These are phyloP conservation scores for Carex cristatella DNA, from an alignment of 176 grass and related monocot species.

Conservation along the genomic window DNA sequence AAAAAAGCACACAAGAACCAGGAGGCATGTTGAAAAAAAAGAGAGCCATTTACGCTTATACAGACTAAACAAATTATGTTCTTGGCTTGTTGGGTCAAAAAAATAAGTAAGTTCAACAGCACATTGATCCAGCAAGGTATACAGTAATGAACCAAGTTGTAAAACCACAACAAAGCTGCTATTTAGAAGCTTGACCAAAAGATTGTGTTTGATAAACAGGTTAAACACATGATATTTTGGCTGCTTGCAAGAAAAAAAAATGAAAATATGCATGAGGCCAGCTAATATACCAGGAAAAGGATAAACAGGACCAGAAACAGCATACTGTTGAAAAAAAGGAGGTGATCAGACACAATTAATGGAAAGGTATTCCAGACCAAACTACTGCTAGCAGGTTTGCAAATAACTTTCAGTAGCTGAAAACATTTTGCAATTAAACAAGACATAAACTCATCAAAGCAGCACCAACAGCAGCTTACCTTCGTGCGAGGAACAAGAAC, in stretches of 20 bases:
- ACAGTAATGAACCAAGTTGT: too few species aligned
- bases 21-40: too few species aligned
- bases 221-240: background rate
- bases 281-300: background rate
- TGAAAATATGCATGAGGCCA: background rate
- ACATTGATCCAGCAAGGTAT: too few species aligned
- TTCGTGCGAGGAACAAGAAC: conserved; percentile 50
- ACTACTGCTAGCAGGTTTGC: background rate
- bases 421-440: background rate
- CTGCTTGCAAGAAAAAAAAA: background rate
- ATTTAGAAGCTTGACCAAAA: background rate
- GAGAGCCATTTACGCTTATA: too few species aligned
- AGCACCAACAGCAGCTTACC: conserved; percentile 5
- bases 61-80: too few species aligned
- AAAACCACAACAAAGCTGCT: background rate
- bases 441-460: background rate
- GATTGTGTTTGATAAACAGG: background rate
- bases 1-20: too few species aligned
- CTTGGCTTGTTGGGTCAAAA: too few species aligned
- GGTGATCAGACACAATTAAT: background rate
- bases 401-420: background rate
- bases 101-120: too few species aligned
- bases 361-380: background rate
- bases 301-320: background rate
- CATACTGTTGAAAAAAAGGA: background rate